Base-by-base conservation (phyloP, 306 rosid genomes). In the Nissolia schottii region DNA sequence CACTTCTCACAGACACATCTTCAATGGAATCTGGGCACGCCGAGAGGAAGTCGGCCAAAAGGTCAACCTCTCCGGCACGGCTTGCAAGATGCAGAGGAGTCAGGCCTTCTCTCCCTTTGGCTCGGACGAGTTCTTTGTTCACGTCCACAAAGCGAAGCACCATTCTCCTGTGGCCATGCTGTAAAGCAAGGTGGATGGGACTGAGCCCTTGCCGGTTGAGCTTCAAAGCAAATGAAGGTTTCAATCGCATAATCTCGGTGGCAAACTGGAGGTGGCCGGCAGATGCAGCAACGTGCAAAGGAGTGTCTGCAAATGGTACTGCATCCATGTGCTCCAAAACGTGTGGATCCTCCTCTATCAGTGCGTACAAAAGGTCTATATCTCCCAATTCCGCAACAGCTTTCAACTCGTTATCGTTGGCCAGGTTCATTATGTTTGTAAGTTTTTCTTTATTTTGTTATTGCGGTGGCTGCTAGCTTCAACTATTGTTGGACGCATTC, bases 211-310 rank as follows among this genome's bases (percentile, higher is more conserved):
- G 18, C 7, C 10, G 43, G 11, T 83, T 75, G 20, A 20, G 64
- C 73, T 79, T 83, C 50, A 55, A 62, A 1, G 76, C 58, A 16
- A 71, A 83, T 1, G 83, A 58, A 31, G 87, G 81, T 37, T 79
- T 83, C 35, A 83, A 34, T 23, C 70, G 65, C 67, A 72, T 67
- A 12, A 79, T 71, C 27, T 79, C 82, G 3, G 75, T 1, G 8
- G 79, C 72, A 28, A 83, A 76, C 2, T 9, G 49, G 40, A 48
- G 3, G 3, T 76, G 38, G 3, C 82, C 87, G 2, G 9, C 24
- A 9, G 70, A 16, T 15, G 80, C 74, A n/a, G 71, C 75, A 14
- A 54, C 2, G 27, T 83, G 87, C 29, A 83, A 43, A 20, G 87
- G 87, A 11, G 87, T 83, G 1, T 76, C 34, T 7, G 56, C 34